phyloP scores from a whole-genome alignment of 176 grass and related monocot genomes.

The Oryza nivara region DNA sequence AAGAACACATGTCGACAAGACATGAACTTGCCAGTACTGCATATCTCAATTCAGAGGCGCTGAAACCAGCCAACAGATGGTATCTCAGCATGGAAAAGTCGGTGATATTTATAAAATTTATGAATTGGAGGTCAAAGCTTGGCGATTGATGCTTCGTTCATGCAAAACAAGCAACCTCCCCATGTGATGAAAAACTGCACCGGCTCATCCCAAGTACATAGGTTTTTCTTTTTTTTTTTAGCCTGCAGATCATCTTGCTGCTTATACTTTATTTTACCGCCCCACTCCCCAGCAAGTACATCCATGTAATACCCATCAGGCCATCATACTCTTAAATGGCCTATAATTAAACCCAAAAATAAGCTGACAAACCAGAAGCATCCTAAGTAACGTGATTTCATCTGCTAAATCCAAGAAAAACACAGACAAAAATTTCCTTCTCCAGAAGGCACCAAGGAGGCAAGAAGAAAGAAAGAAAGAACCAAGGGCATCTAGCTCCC shows the following conservation, averaged over 20 bases:
- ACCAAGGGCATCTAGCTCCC: not conserved
- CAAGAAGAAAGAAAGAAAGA: not conserved
- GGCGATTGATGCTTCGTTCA: not conserved
- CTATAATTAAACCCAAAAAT: slow-evolving; percentile 18
- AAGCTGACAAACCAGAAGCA: not conserved
- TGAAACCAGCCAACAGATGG: not conserved
- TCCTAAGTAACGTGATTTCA: slow-evolving; percentile 9
- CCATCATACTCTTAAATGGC: not conserved
- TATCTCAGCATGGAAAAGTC: slow-evolving; percentile 10
- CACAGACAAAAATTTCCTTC: not conserved
- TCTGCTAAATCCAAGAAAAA: slow-evolving; percentile 9
- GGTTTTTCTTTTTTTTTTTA: not conserved
- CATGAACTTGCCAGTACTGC: not conserved
- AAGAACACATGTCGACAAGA: not conserved
- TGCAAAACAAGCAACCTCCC: not conserved
- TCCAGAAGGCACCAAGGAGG: slow-evolving; percentile 10
- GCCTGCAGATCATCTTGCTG: not conserved
- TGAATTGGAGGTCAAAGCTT: slow-evolving; percentile 8
- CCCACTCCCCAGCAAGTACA: not conserved
- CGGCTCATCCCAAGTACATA: not conserved
- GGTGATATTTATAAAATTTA: slow-evolving; percentile 12
- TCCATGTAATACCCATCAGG: not conserved
- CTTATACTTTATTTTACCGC: not conserved
- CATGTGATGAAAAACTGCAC: not conserved
- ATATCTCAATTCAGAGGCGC: slow-evolving; percentile 5